Evolutionary conservation across 2,329 filamentous ascomycete species (phyloP).

Genomic region (Xylariaceae sp.): DNA sequence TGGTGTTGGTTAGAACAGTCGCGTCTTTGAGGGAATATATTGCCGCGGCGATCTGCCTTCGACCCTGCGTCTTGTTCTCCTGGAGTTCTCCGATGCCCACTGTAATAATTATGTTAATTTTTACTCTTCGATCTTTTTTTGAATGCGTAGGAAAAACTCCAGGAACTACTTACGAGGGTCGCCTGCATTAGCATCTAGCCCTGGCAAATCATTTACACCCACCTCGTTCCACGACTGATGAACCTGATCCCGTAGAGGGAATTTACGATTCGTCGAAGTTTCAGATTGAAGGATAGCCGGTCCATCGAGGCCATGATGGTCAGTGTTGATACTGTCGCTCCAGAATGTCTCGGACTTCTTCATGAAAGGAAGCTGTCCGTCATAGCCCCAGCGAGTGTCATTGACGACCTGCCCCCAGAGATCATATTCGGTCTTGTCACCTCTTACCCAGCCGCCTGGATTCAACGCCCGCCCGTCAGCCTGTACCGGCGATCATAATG

Average conservation of each 20-base stretch:
- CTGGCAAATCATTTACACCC: conserved; percentile 22
- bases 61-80: conserved; percentile 15
- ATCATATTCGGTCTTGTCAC: conserved; percentile 39
- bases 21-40: conserved; percentile 8
- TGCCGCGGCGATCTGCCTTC: conserved; percentile 14
- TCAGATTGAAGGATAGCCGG: conserved; percentile 24
- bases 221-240: conserved; percentile 31
- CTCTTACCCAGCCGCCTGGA: conserved; percentile 36
- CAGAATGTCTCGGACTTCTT: conserved; percentile 30
- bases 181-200: conserved; percentile 18
- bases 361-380: conserved; percentile 40
- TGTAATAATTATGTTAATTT: too few relatives aligned
- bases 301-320: conserved; percentile 27
- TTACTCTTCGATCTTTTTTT: too few relatives aligned
- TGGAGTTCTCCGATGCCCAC: conserved; percentile 23
- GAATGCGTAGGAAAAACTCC: too few relatives aligned
- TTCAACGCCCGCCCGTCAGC: background rate
- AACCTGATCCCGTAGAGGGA: conserved; percentile 31
- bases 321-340: conserved; percentile 11
- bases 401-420: conserved; percentile 35
- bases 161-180: conserved; percentile 9
- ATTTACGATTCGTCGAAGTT: conserved; percentile 28
- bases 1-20: conserved; percentile 14
- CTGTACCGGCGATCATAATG: background rate
- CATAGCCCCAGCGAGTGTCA: conserved; percentile 39